Conservation (phyloP, 83 land plant genomes). For the Picea engelmannii region DNA sequence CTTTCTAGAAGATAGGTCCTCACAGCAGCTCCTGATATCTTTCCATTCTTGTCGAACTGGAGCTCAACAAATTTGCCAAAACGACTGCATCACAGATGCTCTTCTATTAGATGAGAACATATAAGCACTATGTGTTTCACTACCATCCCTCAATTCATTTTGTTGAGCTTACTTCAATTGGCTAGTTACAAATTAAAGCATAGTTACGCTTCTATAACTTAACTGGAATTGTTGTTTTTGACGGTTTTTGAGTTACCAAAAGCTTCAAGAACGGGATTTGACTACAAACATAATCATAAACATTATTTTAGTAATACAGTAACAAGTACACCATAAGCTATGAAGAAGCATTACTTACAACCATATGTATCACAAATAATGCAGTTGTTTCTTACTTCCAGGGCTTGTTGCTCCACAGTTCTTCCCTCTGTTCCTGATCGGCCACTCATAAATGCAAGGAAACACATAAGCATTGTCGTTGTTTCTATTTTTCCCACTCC, state of each 20-base stretch:
- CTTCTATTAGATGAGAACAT: not conserved
- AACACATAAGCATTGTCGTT: conserved; percentile 92
- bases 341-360: not conserved
- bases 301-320: not conserved
- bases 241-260: conserved; percentile 98
- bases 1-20: conserved; percentile 96
- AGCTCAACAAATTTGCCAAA: conserved; percentile 99
- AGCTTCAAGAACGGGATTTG: conserved; percentile 96
- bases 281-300: conserved; percentile 43
- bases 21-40: conserved; percentile 94
- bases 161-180: not conserved
- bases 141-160: not conserved
- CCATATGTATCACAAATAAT: not conserved
- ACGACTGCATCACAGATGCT: conserved; percentile 49
- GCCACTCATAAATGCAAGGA: conserved; percentile 96
- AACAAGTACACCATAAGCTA: too few relatives aligned
- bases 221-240: conserved; percentile 98
- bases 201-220: not conserved
- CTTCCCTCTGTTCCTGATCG: conserved; percentile 80
- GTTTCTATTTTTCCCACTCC: conserved; percentile 99
- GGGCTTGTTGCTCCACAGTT: conserved; percentile 92
- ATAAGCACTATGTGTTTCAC: not conserved
- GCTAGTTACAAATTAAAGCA: not conserved
- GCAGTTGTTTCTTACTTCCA: conserved; percentile 63
- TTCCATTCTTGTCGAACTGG: conserved; percentile 88